phyloP scores from a whole-genome alignment of 495 filamentous ascomycete species.

The Thermochaetoides thermophila region DNA sequence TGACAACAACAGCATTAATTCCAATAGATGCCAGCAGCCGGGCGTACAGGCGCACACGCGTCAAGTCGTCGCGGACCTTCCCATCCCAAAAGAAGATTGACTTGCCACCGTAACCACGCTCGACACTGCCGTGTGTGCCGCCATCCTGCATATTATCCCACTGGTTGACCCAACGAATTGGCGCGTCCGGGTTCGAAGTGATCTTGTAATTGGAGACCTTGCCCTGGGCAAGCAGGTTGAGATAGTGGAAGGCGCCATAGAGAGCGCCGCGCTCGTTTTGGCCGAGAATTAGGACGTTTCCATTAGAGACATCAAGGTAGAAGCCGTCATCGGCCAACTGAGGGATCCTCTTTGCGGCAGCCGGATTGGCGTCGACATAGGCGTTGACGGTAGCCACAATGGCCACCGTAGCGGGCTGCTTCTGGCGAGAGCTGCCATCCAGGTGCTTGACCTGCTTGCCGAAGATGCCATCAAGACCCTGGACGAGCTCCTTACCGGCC shows the following conservation, averaged over 20 bases:
- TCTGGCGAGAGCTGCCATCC: constrained; percentile 11
- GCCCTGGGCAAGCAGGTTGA: constrained; percentile 47
- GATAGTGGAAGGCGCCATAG: constrained; percentile 56
- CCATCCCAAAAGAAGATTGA: constrained; percentile 56
- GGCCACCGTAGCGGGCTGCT: neutral
- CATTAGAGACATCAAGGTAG: constrained; percentile 35
- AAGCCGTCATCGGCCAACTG: constrained; percentile 48
- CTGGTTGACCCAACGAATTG: constrained; percentile 57
- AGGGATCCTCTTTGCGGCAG: constrained; percentile 14
- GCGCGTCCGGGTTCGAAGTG: constrained; percentile 41
- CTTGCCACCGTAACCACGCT: constrained; percentile 51
- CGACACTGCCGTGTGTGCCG: constrained; percentile 41
- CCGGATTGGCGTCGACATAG: constrained; percentile 23
- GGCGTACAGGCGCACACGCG: constrained; percentile 45
- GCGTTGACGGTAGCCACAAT: constrained; percentile 44
- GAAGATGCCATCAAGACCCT: constrained; percentile 41
- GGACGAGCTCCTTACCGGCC: constrained; percentile 44
- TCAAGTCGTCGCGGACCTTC: constrained; percentile 38
- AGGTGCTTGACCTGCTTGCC: constrained; percentile 19
- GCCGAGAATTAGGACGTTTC: constrained; percentile 43
- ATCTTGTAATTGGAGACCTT: constrained; percentile 40
- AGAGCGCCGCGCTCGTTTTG: constrained; percentile 53
- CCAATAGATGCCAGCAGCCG: constrained; percentile 53
- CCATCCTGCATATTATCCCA: constrained; percentile 50
- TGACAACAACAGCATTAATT: constrained; percentile 51